These are phyloP conservation scores for Pyrenophora graminea DNA, from an alignment of 2,329 filamentous ascomycete genomes.

Conservation along the genomic window DNA sequence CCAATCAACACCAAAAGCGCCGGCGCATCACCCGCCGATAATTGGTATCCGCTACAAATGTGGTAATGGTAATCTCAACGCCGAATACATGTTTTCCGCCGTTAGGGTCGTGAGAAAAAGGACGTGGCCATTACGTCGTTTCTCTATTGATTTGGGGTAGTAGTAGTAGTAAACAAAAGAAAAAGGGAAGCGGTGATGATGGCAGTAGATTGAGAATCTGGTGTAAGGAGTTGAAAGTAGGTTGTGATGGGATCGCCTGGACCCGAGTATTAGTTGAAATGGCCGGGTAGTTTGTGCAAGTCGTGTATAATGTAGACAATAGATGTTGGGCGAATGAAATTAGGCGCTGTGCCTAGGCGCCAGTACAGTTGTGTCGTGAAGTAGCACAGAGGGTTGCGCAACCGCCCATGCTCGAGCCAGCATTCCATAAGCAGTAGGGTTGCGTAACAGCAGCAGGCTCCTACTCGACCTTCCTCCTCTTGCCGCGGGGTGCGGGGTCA, in stretches of 20 bases:
- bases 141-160: conserved; percentile 5
- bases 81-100: conserved; percentile 14
- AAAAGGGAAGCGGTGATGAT: conserved; percentile 25
- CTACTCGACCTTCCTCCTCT: conserved; percentile 76
- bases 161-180: conserved; percentile 29
- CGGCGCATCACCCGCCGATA: conserved; percentile 1
- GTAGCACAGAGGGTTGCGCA: conserved; percentile 32
- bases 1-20: conserved; percentile 18
- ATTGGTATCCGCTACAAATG: conserved; percentile 13
- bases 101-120: conserved; percentile 10
- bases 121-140: conserved; percentile 17
- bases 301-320: conserved; percentile 9
- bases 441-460: conserved; percentile 18
- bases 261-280: conserved; percentile 35
- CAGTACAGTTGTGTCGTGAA: conserved; percentile 19
- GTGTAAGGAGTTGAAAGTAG: conserved; percentile 18
- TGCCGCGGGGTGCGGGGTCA: conserved; percentile 88
- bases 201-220: conserved; percentile 9
- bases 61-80: conserved; percentile 8
- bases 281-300: conserved; percentile 14
- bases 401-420: conserved; percentile 28
- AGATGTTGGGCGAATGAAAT: conserved; percentile 10
- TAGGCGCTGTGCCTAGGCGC: conserved; percentile 27
- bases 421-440: conserved; percentile 13
- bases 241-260: conserved; percentile 44